Percentiles rank a stretch among this genome's conserved stretches.
phyloP scores from a whole-genome alignment of 1,284 basidiomycete species.

The Neotropicomus parvogracilis region DNA sequence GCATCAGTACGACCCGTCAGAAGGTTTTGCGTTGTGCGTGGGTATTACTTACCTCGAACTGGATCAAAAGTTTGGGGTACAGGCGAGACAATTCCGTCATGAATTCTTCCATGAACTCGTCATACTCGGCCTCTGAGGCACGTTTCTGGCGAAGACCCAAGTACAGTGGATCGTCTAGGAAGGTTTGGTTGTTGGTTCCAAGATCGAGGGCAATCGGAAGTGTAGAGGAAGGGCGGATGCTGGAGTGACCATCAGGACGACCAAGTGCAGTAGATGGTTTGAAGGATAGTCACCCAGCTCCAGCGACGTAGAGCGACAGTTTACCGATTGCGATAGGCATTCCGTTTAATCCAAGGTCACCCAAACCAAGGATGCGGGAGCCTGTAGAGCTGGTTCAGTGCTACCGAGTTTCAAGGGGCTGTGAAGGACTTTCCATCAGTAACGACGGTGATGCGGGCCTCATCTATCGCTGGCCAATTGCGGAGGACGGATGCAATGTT shows the following conservation, averaged over 20 bases:
- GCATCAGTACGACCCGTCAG: neutral
- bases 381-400: constrained; percentile 37
- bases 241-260: constrained; percentile 31
- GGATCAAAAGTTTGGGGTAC: constrained; percentile 84
- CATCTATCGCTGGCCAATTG: constrained; percentile 73
- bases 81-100: constrained; percentile 74
- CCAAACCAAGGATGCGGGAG: constrained; percentile 88
- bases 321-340: constrained; percentile 95
- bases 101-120: constrained; percentile 90
- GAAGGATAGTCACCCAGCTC: constrained; percentile 59
- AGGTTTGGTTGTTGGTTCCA: constrained; percentile 83
- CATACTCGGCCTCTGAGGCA: constrained; percentile 61
- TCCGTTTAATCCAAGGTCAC: constrained; percentile 85
- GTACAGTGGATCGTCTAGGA: constrained; percentile 87
- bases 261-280: neutral
- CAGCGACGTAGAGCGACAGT: constrained; percentile 87
- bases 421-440: constrained; percentile 65
- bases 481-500: constrained; percentile 65
- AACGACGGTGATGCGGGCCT: constrained; percentile 81
- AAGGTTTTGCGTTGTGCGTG: neutral
- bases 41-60: constrained; percentile 67
- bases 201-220: constrained; percentile 85
- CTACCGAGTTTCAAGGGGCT: neutral
- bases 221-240: constrained; percentile 81
- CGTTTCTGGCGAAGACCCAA: constrained; percentile 79